Base-by-base conservation (phyloP, 2,329 filamentous ascomycete genomes). In the Aureobasidium uvarum region DNA sequence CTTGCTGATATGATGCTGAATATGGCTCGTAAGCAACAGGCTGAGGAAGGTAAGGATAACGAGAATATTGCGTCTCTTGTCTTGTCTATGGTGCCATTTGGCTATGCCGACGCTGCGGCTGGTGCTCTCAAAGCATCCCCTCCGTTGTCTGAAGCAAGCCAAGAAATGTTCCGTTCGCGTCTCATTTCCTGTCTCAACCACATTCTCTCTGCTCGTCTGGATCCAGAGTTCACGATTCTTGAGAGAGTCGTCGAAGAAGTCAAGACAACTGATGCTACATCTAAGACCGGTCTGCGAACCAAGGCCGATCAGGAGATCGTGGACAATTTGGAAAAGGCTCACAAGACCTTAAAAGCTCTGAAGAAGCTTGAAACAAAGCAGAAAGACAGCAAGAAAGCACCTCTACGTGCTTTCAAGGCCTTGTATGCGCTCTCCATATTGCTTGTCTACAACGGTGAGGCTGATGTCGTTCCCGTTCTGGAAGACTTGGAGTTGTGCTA, bases 371-470 rank as follows among this genome's bases (percentile, higher is more conserved):
- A 68, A 67, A 72, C 73, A 18, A 75, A 71, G 64, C 59, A 66
- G 7, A 68, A 69, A 67, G 72, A 73, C 10, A 48, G 36, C 6
- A 38, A 66, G 69, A 79, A 74, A 72, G 81, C 74, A 66, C 77
- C 76, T 67, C 80, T 80, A 18, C 86, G 87, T 67, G 90, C 90
- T 0, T 84, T 97, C 66, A 88, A 89, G 23, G 82, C 97, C 41
- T 83, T 98, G 1, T 92, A 96, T 74, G 88, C 91, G 0, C 84
- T 97, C 62, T 89, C 92, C 0, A 85, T 97, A 16, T 82, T 98
- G 64, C 92, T 97, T 75, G 83, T 96, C 10, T 96, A 96, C 78
- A 93, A 94, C 72, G 91, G 92, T 28, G 92, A 96, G 66, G 83
- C 89, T 0, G 95, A 98, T 73, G 91, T 92, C 0, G 84, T 96